These are phyloP conservation scores for Henckelia pumila DNA, from an alignment of 257 asterid genomes.

Conservation along the genomic window DNA sequence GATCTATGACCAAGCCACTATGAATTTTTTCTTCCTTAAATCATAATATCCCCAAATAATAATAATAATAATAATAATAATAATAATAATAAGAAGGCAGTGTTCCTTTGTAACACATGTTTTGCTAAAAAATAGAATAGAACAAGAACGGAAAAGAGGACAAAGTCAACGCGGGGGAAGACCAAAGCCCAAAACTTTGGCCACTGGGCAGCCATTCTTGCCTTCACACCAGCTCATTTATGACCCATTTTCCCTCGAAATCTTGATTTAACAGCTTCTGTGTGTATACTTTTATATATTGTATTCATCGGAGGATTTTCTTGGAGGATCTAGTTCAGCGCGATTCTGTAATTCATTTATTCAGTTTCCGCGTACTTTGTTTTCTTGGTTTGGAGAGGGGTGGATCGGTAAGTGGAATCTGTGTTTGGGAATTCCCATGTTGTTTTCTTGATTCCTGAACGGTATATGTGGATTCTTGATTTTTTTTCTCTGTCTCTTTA, in stretches of 20 bases:
- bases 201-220: slow-evolving; percentile 41
- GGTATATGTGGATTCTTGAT: slow-evolving; percentile 34
- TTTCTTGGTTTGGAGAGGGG: slow-evolving; percentile 34
- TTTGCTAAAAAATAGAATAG: no score
- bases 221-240: slow-evolving; percentile 38
- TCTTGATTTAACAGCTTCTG: slow-evolving; percentile 7
- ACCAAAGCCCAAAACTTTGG: slow-evolving; percentile 38
- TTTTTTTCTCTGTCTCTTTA: slow-evolving; percentile 17
- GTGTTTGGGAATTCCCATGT: slow-evolving; percentile 27
- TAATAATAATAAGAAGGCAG: no score
- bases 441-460: slow-evolving; percentile 30
- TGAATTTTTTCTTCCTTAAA: no score
- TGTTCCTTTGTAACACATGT: slow-evolving; percentile 8
- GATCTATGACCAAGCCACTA: no score
- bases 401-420: slow-evolving; percentile 56
- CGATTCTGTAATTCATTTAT: slow-evolving; percentile 26
- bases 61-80: no score
- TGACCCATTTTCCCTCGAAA: slow-evolving; percentile 19
- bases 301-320: neutral
- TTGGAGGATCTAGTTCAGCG: slow-evolving; percentile 23
- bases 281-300: neutral
- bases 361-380: slow-evolving; percentile 15
- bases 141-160: slow-evolving; percentile 33
- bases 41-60: no score
- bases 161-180: slow-evolving; percentile 60